Percentiles rank a stretch among this genome's conserved stretches.
Conservation (phyloP, 495 filamentous ascomycete genomes). For the Daldinia childiae region DNA sequence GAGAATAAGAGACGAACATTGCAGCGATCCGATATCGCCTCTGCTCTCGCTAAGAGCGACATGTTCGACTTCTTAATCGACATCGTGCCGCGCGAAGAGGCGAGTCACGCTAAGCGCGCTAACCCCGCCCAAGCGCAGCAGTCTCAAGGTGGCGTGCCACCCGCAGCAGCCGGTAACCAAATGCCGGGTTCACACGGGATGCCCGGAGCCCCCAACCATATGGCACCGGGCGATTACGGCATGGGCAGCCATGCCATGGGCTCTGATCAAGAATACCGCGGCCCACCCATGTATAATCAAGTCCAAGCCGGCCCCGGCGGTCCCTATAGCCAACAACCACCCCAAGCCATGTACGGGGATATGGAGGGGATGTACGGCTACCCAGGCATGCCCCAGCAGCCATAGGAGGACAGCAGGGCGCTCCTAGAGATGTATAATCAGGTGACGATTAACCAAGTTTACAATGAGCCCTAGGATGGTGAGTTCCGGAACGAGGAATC, state of each 20-base stretch:
- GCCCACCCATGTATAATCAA: constrained; percentile 81
- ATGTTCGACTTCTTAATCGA: constrained; percentile 99
- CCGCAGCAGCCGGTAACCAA: constrained; percentile 60
- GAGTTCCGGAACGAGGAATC: neutral
- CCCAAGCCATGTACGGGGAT: constrained; percentile 73
- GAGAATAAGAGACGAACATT: constrained; percentile 97
- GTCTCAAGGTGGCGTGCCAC: constrained; percentile 53
- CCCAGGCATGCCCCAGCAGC: constrained; percentile 81
- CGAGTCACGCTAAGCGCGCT: constrained; percentile 79
- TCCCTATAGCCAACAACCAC: constrained; percentile 76
- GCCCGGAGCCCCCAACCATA: constrained; percentile 69
- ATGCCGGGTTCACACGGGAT: constrained; percentile 71
- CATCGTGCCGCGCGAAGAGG: constrained; percentile 96
- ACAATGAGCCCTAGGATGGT: neutral
- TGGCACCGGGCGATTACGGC: constrained; percentile 73
- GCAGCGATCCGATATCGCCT: constrained; percentile 95
- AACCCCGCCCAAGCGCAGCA: constrained; percentile 63
- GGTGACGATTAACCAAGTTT: neutral
- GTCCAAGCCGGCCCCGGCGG: constrained; percentile 75
- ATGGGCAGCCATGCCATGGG: constrained; percentile 68
- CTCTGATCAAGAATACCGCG: constrained; percentile 81
- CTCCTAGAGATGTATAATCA: neutral
- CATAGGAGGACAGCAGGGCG: constrained; percentile 50
- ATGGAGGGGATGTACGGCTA: constrained; percentile 89
- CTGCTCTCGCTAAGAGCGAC: constrained; percentile 93